phyloP scores from a whole-genome alignment of 176 grass and related monocot genomes.

The Rhipidocladum racemiflorum region DNA sequence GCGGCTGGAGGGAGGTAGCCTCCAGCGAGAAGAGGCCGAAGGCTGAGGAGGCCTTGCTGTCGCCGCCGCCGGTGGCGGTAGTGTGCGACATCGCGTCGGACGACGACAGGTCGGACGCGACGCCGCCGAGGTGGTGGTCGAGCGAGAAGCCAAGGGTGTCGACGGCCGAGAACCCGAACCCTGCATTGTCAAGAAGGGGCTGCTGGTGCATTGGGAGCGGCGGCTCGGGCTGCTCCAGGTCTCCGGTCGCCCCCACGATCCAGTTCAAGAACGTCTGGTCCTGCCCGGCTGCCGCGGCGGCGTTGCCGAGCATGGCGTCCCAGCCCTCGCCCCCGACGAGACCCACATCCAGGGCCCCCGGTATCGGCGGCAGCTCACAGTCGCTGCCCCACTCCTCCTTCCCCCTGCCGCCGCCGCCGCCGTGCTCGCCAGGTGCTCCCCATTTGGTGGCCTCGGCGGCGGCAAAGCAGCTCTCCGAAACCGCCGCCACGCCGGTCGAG shows the following conservation, averaged over 20 bases:
- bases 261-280: conserved; percentile 91
- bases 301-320: conserved; percentile 64
- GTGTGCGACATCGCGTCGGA: conserved; percentile 34
- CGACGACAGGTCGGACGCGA: conserved; percentile 39
- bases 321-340: conserved; percentile 49
- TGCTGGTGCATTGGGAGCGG: conserved; percentile 42
- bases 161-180: conserved; percentile 49
- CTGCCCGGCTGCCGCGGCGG: conserved; percentile 34
- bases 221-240: conserved; percentile 34
- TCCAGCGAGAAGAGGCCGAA: conserved; percentile 39
- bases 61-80: conserved; percentile 1
- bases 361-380: conserved; percentile 66
- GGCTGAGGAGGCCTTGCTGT: conserved; percentile 33
- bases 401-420: conserved; percentile 35
- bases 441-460: conserved; percentile 52
- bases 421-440: conserved; percentile 23
- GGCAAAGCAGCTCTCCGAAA: conserved; percentile 56
- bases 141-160: conserved; percentile 54
- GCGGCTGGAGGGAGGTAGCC: conserved; percentile 29
- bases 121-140: conserved; percentile 36
- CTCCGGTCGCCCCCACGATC: conserved; percentile 80
- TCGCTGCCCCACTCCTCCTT: conserved; percentile 56
- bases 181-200: conserved; percentile 45
- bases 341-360: conserved; percentile 48
- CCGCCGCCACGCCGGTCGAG: conserved; percentile 70